phyloP scores from a whole-genome alignment of 2,329 filamentous ascomycete species.

The Periglandula ipomoeae region DNA sequence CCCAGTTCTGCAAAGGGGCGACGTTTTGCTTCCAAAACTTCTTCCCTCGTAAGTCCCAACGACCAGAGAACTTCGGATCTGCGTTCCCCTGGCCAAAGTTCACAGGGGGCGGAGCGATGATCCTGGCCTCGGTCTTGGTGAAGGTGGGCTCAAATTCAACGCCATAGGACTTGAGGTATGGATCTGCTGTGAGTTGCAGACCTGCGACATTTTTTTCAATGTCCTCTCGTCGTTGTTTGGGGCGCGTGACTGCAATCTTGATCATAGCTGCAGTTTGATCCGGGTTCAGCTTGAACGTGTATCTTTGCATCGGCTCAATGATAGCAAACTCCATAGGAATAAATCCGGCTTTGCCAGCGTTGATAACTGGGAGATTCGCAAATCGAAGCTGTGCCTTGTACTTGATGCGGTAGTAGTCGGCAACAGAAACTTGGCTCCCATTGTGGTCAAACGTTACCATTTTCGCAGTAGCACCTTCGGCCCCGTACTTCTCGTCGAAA shows the following conservation, averaged over 20 bases:
- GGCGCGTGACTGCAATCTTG: conserved; percentile 78
- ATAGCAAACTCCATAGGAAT: conserved; percentile 56
- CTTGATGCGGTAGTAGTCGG: conserved; percentile 45
- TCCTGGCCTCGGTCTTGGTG: conserved; percentile 56
- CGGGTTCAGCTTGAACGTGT: conserved; percentile 52
- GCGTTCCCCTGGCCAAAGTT: conserved; percentile 50
- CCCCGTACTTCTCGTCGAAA: conserved; percentile 34
- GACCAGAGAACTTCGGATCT: conserved; percentile 58
- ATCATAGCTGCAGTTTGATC: conserved; percentile 78
- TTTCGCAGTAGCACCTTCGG: conserved; percentile 38
- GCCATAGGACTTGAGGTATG: conserved; percentile 62
- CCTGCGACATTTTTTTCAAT: conserved; percentile 50
- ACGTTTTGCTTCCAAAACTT: conserved; percentile 60
- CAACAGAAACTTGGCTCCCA: conserved; percentile 35
- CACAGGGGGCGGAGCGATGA: conserved; percentile 64
- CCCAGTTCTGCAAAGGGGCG: conserved; percentile 61
- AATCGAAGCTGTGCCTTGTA: conserved; percentile 43
- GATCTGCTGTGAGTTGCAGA: conserved; percentile 60
- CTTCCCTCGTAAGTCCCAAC: conserved; percentile 81
- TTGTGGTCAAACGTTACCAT: conserved; percentile 47
- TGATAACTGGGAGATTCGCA: conserved; percentile 45
- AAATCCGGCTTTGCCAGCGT: conserved; percentile 42
- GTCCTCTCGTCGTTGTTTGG: conserved; percentile 54
- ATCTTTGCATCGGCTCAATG: conserved; percentile 47
- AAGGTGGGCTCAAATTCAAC: conserved; percentile 58